Conservation (phyloP, 768 basidiomycete species). For the Lactarius pseudohatsudake region DNA sequence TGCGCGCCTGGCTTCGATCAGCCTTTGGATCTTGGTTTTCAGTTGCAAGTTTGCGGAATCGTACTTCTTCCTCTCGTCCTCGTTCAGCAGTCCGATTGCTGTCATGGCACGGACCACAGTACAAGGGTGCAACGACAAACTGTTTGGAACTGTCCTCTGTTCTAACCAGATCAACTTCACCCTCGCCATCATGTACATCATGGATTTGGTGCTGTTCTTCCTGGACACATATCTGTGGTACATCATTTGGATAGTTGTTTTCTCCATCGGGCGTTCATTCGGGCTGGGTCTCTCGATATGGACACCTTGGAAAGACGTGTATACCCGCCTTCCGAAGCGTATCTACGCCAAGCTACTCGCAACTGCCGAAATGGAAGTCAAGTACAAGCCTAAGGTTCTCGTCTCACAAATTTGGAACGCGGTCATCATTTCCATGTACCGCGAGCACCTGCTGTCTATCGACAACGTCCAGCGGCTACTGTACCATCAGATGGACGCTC, state of each 20-base stretch:
- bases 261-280: constrained; percentile 89
- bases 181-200: constrained; percentile 96
- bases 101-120: constrained; percentile 97
- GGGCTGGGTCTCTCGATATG: constrained; percentile 93
- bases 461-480: constrained; percentile 97
- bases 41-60: constrained; percentile 96
- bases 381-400: constrained; percentile 98
- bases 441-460: constrained; percentile 96
- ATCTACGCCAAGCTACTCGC: constrained; percentile 97
- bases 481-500: constrained; percentile 93
- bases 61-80: constrained; percentile 96
- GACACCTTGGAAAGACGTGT: constrained; percentile 99
- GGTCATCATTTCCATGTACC: constrained; percentile 99
- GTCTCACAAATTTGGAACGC: constrained; percentile 99
- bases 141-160: constrained; percentile 80
- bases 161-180: constrained; percentile 93
- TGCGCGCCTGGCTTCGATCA: constrained; percentile 80
- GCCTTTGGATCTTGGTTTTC: constrained; percentile 90
- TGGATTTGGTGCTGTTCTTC: constrained; percentile 98
- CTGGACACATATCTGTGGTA: constrained; percentile 99
- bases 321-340: constrained; percentile 91
- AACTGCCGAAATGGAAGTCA: constrained; percentile 97
- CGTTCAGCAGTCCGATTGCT: constrained; percentile 93
- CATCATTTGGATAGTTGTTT: constrained; percentile 97
- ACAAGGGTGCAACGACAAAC: constrained; percentile 82